A percentile compares a stretch with the other conserved stretches of the same genome.
Evolutionary conservation across 116 monocot genomes (phyloP).

Genomic region (Dioscorea cayenensis): DNA sequence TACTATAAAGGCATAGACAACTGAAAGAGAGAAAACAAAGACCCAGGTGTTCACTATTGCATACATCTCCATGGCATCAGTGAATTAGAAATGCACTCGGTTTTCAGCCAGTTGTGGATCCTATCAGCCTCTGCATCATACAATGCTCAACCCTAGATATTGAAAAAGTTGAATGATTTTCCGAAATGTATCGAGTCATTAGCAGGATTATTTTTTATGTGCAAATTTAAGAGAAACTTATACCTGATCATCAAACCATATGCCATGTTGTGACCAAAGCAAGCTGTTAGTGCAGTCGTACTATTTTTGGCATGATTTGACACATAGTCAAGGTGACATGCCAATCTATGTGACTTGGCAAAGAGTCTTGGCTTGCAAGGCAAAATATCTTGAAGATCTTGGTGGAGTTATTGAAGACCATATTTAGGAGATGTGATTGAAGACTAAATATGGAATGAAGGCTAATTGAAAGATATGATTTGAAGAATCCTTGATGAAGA

Average conservation of each 20-base stretch:
- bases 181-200: neutral
- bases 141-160: slow-evolving; percentile 63
- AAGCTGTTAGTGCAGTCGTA: no score
- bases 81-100: slow-evolving; percentile 82
- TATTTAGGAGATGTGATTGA: no score
- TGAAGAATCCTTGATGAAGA: no score
- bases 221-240: neutral
- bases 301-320: no score
- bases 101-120: slow-evolving; percentile 91
- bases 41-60: slow-evolving; percentile 72
- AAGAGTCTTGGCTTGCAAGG: no score
- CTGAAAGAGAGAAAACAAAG: slow-evolving; percentile 90
- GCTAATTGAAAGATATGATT: no score
- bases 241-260: slow-evolving; percentile 99
- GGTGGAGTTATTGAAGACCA: no score
- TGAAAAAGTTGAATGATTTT: neutral
- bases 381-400: no score
- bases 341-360: no score
- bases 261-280: slow-evolving; percentile 89
- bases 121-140: slow-evolving; percentile 95
- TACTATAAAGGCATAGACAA: slow-evolving; percentile 96
- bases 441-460: no score
- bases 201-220: no score
- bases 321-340: no score
- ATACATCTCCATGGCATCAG: slow-evolving; percentile 98